Evolutionary conservation across 176 grass and related monocot species (phyloP).

Genomic region (Saccharum officinarum): DNA sequence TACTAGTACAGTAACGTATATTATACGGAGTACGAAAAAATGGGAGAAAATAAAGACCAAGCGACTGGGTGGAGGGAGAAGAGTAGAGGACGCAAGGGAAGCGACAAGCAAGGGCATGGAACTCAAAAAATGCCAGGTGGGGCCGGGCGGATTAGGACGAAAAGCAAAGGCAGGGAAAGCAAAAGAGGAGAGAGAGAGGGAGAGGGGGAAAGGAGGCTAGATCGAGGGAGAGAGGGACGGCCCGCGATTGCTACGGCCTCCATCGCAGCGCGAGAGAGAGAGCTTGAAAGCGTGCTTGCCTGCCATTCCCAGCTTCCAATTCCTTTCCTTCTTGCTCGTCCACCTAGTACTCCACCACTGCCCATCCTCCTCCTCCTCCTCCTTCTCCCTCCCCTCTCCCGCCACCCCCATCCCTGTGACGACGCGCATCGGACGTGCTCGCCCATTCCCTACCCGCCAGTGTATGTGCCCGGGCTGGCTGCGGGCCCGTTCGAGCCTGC

Average conservation of each 20-base stretch:
- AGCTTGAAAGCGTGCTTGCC: constrained; percentile 96
- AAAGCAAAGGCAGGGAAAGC: constrained; percentile 44
- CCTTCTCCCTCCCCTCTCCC: not conserved
- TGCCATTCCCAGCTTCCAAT: constrained; percentile 67
- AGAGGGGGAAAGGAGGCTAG: constrained; percentile 48
- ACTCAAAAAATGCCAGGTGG: constrained; percentile 49
- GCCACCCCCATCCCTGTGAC: not conserved
- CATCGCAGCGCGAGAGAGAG: not conserved
- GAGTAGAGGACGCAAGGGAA: not conserved
- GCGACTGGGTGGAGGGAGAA: not conserved
- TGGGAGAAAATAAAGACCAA: constrained; percentile 29
- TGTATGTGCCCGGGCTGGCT: not conserved
- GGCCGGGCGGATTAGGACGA: constrained; percentile 42
- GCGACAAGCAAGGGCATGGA: constrained; percentile 2
- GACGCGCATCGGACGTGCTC: not conserved
- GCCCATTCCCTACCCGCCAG: not conserved
- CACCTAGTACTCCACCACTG: not conserved
- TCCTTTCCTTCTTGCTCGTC: not conserved
- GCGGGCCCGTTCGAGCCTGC: not conserved
- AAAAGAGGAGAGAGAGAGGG: not conserved
- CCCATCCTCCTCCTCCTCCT: not conserved
- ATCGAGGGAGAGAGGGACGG: constrained; percentile 74
- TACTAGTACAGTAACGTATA: no score
- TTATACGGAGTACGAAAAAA: not conserved
- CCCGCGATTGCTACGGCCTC: constrained; percentile 50